Base-by-base conservation (phyloP, 2,329 filamentous ascomycete species). In the Fusarium drepaniforme region DNA sequence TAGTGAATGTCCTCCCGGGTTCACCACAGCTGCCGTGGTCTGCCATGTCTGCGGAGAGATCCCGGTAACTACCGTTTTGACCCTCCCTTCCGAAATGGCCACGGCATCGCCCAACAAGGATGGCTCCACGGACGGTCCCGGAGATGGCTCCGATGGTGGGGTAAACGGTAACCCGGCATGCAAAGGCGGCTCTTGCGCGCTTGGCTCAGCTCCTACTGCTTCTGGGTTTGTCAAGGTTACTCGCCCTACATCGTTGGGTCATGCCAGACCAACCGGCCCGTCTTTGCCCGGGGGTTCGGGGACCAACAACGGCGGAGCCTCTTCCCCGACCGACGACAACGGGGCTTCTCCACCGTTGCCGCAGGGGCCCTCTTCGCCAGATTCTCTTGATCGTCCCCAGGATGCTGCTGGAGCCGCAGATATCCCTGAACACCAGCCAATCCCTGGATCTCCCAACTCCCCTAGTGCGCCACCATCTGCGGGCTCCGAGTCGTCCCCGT, bases 61-160 rank as follows among this genome's bases (percentile, higher is more conserved):
- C 5, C 42, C 40, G 0, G 25, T 70, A 1, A 73, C 70, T 0
- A 73, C 70, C 1, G 51, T 46, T 4, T 38, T 73, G 66, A 73
- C 70, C 30, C 66, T 73, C 4, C 71, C 71, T 51, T 18, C 42
- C 51, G 71, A 70, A 57, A 66, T 67, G 44, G 40, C 42, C 30
- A 37, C 49, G 61, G 69, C 69, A 49, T 49, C 53, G n/a, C 13
- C 25, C 67, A 71, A 33, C 23, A 11, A 3, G 68, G 30, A 35
- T 49, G 9, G 6, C 3, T 15, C 46, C 57, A 49, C 57, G 9
- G 58, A 33, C 12, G 25, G 13, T 21, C 8, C 35, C 57, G 64
- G 49, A 8, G 21, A 5, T 30, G 46, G 16, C 1, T 66, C 67
- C n/a, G 59, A 11, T 7, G 3, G 4, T 4, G 2, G 33, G 23